phyloP scores from a whole-genome alignment of 2,329 filamentous ascomycete genomes.

The Colletotrichum camelliae region DNA sequence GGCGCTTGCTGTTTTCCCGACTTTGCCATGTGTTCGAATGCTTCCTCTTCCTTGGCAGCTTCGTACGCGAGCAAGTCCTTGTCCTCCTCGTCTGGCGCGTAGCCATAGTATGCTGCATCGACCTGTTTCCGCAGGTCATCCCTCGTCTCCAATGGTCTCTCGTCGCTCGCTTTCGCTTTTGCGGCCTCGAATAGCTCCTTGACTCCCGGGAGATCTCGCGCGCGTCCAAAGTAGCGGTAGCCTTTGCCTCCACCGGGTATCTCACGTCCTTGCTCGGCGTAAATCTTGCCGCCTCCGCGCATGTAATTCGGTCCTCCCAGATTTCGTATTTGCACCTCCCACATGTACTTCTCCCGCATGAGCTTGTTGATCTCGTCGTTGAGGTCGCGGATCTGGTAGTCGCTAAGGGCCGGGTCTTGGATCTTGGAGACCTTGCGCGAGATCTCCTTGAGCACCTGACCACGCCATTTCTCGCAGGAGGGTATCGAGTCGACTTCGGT shows the following conservation, averaged over 20 bases:
- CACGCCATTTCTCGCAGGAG: constrained; percentile 95
- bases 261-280: constrained; percentile 76
- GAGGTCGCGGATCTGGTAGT: constrained; percentile 96
- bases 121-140: constrained; percentile 77
- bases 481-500: constrained; percentile 85
- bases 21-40: constrained; percentile 70
- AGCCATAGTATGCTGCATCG: constrained; percentile 95
- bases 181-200: constrained; percentile 92
- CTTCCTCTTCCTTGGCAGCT: constrained; percentile 81
- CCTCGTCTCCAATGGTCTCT: constrained; percentile 70
- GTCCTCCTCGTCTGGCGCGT: constrained; percentile 91
- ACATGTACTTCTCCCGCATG: constrained; percentile 99
- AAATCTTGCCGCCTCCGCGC: constrained; percentile 72
- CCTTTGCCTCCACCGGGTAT: constrained; percentile 81
- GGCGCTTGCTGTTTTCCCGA: constrained; percentile 62
- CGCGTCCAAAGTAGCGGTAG: constrained; percentile 93
- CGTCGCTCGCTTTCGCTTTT: constrained; percentile 57
- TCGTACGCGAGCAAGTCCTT: constrained; percentile 82
- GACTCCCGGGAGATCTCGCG: constrained; percentile 88
- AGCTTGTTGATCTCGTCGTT: constrained; percentile 99
- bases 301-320: constrained; percentile 98
- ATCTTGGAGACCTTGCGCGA: constrained; percentile 96
- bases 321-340: constrained; percentile 96
- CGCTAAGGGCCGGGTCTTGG: constrained; percentile 87
- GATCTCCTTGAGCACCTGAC: constrained; percentile 96